Percentiles rank a stretch among this genome's conserved stretches.
Conservation (phyloP, 371 early-diverging fungal species). For the Umbelopsis sp. region DNA sequence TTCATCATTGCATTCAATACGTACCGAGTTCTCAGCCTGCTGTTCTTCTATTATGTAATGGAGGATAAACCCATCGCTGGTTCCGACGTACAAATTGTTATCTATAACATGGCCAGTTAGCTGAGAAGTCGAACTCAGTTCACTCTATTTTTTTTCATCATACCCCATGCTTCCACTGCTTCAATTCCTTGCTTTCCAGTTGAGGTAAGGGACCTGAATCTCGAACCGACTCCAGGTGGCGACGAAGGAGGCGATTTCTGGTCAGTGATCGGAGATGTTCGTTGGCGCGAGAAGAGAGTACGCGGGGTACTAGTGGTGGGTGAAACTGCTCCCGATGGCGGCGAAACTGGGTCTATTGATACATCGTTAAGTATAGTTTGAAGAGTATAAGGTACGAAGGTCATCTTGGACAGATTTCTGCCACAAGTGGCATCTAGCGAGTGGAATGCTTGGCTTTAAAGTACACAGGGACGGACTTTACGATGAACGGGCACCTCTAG, state of each 20-base stretch:
- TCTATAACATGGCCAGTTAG: constrained; percentile 38
- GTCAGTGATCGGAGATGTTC: constrained; percentile 28
- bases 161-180: constrained; percentile 65
- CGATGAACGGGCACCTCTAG: background rate
- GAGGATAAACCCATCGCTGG: constrained; percentile 72
- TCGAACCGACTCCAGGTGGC: constrained; percentile 24
- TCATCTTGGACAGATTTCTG: constrained; percentile 27
- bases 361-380: constrained; percentile 42
- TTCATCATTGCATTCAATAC: constrained; percentile 24
- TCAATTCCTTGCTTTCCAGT: constrained; percentile 32
- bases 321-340: constrained; percentile 21
- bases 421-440: background rate
- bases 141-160: background rate
- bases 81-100: constrained; percentile 72
- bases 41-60: constrained; percentile 63
- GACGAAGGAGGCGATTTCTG: constrained; percentile 23
- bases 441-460: background rate
- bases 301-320: constrained; percentile 23
- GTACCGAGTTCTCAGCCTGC: constrained; percentile 39
- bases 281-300: constrained; percentile 39
- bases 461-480: background rate
- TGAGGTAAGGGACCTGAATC: constrained; percentile 27
- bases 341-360: constrained; percentile 7
- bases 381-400: constrained; percentile 52
- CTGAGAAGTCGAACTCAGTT: background rate